Conservation (phyloP, 2,329 filamentous ascomycete species). For the Hirsutella rhossiliensis region DNA sequence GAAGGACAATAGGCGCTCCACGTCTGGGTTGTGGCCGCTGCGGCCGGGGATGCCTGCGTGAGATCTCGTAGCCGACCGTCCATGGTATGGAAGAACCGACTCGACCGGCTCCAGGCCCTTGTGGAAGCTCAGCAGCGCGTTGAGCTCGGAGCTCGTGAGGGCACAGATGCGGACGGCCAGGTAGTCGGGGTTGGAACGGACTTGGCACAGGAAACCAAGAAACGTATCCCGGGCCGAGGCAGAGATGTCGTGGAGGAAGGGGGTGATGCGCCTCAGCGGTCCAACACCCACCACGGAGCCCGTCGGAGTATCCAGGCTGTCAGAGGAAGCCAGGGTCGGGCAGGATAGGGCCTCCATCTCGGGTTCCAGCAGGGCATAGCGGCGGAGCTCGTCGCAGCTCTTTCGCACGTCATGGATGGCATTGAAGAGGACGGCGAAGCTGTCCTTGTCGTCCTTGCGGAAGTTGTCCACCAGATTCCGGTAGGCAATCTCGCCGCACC, state of each 20-base stretch:
- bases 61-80: slow-evolving; percentile 33
- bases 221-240: slow-evolving; percentile 63
- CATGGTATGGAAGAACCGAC: slow-evolving; percentile 65
- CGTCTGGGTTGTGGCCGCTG: slow-evolving; percentile 42
- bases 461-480: slow-evolving; percentile 69
- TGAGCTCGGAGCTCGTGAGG: slow-evolving; percentile 64
- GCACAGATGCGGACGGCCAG: slow-evolving; percentile 70
- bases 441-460: slow-evolving; percentile 65
- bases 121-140: slow-evolving; percentile 65
- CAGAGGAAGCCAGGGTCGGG: slow-evolving; percentile 29
- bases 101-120: slow-evolving; percentile 71
- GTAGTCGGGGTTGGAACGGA: slow-evolving; percentile 81
- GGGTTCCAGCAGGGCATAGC: slow-evolving; percentile 59
- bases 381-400: slow-evolving; percentile 61
- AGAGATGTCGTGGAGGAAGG: slow-evolving; percentile 64
- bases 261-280: slow-evolving; percentile 29
- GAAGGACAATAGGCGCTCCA: slow-evolving; percentile 78
- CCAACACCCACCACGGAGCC: slow-evolving; percentile 26
- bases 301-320: slow-evolving; percentile 35
- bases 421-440: slow-evolving; percentile 63
- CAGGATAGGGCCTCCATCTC: slow-evolving; percentile 50
- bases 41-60: slow-evolving; percentile 31
- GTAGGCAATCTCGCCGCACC: slow-evolving; percentile 63
- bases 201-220: slow-evolving; percentile 65
- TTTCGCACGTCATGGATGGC: slow-evolving; percentile 69